phyloP scores from a whole-genome alignment of 805 yeast genomes.

The Myxozyma neglecta region DNA sequence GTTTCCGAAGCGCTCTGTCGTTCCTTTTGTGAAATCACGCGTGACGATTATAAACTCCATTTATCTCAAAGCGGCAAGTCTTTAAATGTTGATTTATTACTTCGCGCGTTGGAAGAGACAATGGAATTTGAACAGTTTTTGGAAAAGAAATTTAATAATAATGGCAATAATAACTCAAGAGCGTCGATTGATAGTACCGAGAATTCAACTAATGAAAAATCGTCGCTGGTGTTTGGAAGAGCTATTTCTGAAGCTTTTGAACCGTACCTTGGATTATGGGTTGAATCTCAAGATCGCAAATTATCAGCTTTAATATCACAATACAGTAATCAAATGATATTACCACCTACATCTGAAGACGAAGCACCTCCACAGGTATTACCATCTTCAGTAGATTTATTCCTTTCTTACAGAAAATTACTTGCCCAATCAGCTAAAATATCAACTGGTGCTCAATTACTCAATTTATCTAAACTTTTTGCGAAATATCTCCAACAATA shows the following conservation, averaged over 20 bases:
- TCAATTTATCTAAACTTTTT: conserved; percentile 59
- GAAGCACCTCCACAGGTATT: conserved; percentile 65
- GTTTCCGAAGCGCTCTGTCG: conserved; percentile 61
- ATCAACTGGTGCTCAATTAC: conserved; percentile 46
- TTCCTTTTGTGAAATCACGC: conserved; percentile 67
- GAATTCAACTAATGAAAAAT: conserved; percentile 38
- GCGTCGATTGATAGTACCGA: conserved; percentile 21
- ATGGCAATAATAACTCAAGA: conserved; percentile 11
- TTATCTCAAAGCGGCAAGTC: conserved; percentile 41
- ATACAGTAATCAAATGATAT: conserved; percentile 58
- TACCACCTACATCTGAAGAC: conserved; percentile 49
- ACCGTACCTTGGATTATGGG: conserved; percentile 84
- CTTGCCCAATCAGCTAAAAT: conserved; percentile 67
- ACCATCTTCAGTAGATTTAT: conserved; percentile 83
- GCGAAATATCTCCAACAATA: conserved; percentile 65
- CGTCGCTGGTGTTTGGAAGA: conserved; percentile 38
- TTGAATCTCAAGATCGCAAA: conserved; percentile 72
- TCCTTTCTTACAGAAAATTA: conserved; percentile 71
- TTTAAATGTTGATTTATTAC: conserved; percentile 61
- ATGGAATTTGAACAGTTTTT: conserved; percentile 79
- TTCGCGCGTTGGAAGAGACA: conserved; percentile 71
- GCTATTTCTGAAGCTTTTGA: conserved; percentile 70
- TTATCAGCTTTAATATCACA: conserved; percentile 63
- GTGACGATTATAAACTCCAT: conserved; percentile 60
- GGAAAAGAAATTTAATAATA: conserved; percentile 54